Conservation (phyloP, 108 stramenopile species). For the Stephanodiscus minutulus region DNA sequence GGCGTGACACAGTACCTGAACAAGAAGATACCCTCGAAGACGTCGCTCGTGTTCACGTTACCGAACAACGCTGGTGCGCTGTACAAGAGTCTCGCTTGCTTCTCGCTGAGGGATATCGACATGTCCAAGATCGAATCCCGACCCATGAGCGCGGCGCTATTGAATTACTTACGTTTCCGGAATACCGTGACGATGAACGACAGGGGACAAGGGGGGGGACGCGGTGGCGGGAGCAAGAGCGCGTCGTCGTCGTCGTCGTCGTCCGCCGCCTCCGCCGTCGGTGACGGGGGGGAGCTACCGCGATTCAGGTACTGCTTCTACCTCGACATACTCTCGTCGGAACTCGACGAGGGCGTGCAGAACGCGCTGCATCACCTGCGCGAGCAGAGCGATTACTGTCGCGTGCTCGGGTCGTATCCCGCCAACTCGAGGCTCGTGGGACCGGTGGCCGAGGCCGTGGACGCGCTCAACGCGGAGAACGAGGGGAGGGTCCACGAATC, state of each 20-base stretch:
- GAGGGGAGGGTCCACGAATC: conserved; percentile 40
- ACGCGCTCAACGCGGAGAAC: conserved; percentile 62
- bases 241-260: conserved; percentile 8
- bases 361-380: conserved; percentile 84
- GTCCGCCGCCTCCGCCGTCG: not conserved
- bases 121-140: conserved; percentile 97
- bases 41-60: conserved; percentile 94
- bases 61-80: conserved; percentile 92
- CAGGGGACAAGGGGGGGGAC: conserved; percentile 4
- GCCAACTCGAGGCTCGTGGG: conserved; percentile 83
- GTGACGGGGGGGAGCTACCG: conserved; percentile 59
- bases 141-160: conserved; percentile 84
- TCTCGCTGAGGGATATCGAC: conserved; percentile 93
- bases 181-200: conserved; percentile 49
- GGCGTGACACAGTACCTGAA: conserved; percentile 70
- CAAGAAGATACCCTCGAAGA: conserved; percentile 85
- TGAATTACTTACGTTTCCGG: conserved; percentile 84
- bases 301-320: conserved; percentile 94
- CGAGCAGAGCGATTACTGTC: conserved; percentile 86
- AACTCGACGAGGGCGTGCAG: conserved; percentile 73
- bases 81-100: conserved; percentile 96
- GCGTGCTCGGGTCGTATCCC: conserved; percentile 88
- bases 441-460: conserved; percentile 73
- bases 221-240: too few species aligned
- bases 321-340: conserved; percentile 79